These are phyloP conservation scores for Simplicillium aogashimaense DNA, from an alignment of 2,329 filamentous ascomycete species.

Conservation along the genomic window DNA sequence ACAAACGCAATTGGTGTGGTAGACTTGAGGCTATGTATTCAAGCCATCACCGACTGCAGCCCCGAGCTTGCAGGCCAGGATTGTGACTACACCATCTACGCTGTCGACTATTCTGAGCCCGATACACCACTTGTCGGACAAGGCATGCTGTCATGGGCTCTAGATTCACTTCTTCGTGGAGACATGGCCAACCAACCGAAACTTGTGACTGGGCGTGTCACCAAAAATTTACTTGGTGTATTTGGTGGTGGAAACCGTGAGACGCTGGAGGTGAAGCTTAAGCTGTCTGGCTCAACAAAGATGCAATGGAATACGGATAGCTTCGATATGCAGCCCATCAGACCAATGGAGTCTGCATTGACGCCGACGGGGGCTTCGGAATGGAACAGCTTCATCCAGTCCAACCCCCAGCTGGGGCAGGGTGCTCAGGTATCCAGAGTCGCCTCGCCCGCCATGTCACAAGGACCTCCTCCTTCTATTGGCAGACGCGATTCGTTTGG, in stretches of 20 bases:
- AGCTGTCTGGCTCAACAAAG: constrained; percentile 67
- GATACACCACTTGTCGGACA: constrained; percentile 90
- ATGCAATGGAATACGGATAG: constrained; percentile 23
- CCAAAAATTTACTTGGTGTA: constrained; percentile 73
- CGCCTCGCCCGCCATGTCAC: constrained; percentile 26
- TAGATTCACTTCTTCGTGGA: constrained; percentile 34
- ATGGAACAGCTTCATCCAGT: constrained; percentile 70
- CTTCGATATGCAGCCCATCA: constrained; percentile 9
- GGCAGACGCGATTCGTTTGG: constrained; percentile 18
- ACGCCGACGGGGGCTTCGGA: constrained; percentile 56
- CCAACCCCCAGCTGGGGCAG: constrained; percentile 48
- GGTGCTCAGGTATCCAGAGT: constrained; percentile 21
- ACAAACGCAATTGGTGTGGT: constrained; percentile 74
- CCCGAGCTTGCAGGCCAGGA: constrained; percentile 66
- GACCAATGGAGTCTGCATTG: constrained; percentile 21
- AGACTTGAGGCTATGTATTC: constrained; percentile 77
- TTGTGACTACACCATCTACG: constrained; percentile 91
- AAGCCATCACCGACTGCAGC: constrained; percentile 68
- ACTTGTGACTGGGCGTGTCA: constrained; percentile 82
- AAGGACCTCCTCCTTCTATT: constrained; percentile 13
- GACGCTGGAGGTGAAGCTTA: constrained; percentile 86
- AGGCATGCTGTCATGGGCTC: constrained; percentile 81
- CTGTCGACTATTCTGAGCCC: constrained; percentile 91
- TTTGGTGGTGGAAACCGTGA: constrained; percentile 78
- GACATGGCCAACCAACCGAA: constrained; percentile 44